Evolutionary conservation across 2,329 filamentous ascomycete genomes (phyloP).

Genomic region (Metarhizium album): DNA sequence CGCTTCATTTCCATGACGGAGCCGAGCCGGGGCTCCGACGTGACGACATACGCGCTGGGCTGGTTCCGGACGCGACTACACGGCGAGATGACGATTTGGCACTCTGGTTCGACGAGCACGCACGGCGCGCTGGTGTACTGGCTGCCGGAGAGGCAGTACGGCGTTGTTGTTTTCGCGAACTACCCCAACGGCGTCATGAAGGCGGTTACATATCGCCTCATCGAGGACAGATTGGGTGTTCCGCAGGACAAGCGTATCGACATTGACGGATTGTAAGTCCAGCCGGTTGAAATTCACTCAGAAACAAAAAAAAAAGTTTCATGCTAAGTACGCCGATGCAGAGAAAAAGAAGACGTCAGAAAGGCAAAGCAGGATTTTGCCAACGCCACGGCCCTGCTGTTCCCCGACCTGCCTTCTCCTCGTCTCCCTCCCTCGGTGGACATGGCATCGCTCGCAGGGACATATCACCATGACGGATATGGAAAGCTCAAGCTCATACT

Average conservation of each 20-base stretch:
- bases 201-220: slow-evolving; percentile 16
- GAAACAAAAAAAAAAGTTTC: not conserved
- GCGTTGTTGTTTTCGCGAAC: slow-evolving; percentile 22
- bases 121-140: slow-evolving; percentile 4
- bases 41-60: slow-evolving; percentile 5
- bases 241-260: slow-evolving; percentile 12
- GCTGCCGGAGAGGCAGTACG: slow-evolving; percentile 6
- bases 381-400: not conserved
- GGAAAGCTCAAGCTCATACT: not conserved
- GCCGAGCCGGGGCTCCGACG: slow-evolving; percentile 8
- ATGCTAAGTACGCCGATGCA: not conserved
- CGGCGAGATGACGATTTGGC: not conserved
- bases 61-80: not conserved
- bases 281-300: not conserved
- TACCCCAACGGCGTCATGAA: slow-evolving; percentile 21
- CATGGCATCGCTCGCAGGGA: not conserved
- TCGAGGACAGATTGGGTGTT: slow-evolving; percentile 20
- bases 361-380: not conserved
- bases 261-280: not conserved
- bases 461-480: not conserved
- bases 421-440: not conserved
- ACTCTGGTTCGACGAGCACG: not conserved
- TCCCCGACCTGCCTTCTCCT: not conserved
- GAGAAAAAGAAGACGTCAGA: not conserved
- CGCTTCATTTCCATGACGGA: slow-evolving; percentile 19